A percentile compares a stretch with the other conserved stretches of the same genome.
Conservation (phyloP, 257 asterid genomes). For the Thymus quinquecostatus region DNA sequence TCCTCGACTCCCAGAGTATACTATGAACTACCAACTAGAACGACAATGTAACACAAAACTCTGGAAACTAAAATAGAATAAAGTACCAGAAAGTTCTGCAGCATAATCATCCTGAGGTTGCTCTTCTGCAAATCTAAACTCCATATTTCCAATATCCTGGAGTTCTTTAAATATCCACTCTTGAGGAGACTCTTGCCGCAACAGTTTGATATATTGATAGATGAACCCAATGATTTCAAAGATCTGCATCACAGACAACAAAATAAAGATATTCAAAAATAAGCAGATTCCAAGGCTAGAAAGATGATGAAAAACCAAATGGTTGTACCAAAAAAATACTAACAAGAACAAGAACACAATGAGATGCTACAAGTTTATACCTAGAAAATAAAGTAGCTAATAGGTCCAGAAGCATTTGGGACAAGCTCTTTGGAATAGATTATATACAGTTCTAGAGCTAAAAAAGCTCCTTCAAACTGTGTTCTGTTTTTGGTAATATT, state of each 20-base stretch:
- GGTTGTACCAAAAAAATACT: neutral
- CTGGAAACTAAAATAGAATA: constrained; percentile 10
- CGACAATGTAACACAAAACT: constrained; percentile 4
- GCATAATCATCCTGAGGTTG: constrained; percentile 99
- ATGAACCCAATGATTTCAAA: constrained; percentile 76
- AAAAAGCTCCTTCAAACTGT: neutral
- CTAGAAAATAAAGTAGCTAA: neutral
- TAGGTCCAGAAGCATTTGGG: neutral
- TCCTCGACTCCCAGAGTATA: neutral
- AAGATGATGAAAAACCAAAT: neutral
- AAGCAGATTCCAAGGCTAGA: constrained; percentile 20
- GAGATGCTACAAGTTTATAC: neutral
- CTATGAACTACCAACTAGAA: neutral
- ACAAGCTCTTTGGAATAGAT: constrained; percentile 11
- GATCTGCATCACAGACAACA: constrained; percentile 57
- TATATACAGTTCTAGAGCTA: neutral
- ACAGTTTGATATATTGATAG: constrained; percentile 89
- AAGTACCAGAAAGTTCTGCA: constrained; percentile 89
- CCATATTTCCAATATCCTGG: constrained; percentile 88
- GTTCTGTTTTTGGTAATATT: neutral
- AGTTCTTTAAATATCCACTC: constrained; percentile 97
- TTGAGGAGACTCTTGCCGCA: constrained; percentile 78
- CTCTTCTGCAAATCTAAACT: constrained; percentile 93
- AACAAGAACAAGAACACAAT: neutral
- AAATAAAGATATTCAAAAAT: constrained; percentile 1